Conservation (phyloP, 306 rosid species). For the Quercus suber region DNA sequence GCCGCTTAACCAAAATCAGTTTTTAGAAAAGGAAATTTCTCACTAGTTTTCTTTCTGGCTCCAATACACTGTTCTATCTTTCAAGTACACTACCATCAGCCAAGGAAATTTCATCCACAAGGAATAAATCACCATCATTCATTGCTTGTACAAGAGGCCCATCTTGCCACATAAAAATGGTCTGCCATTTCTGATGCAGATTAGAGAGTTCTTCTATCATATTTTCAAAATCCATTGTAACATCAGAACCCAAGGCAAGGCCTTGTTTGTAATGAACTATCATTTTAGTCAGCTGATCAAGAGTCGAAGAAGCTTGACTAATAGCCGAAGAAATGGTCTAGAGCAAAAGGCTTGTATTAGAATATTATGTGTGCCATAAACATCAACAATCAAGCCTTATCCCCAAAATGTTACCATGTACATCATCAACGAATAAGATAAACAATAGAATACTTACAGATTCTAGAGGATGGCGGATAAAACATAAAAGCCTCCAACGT, state of each 20-base stretch:
- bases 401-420: background rate
- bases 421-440: too few species aligned
- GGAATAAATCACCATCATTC: slow-evolving; percentile 80
- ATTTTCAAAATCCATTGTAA: slow-evolving; percentile 42
- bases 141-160: slow-evolving; percentile 91
- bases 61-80: slow-evolving; percentile 92
- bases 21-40: slow-evolving; percentile 12
- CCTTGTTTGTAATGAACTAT: slow-evolving; percentile 45
- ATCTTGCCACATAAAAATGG: slow-evolving; percentile 87
- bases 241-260: slow-evolving; percentile 22
- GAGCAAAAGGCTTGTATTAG: slow-evolving; percentile 12
- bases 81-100: slow-evolving; percentile 99
- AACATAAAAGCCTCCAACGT: too few species aligned
- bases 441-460: too few species aligned
- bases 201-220: slow-evolving; percentile 38
- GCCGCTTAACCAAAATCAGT: slow-evolving; percentile 6
- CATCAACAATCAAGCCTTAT: background rate
- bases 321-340: slow-evolving; percentile 67
- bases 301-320: slow-evolving; percentile 54
- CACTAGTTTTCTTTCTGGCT: slow-evolving; percentile 86
- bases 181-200: slow-evolving; percentile 80
- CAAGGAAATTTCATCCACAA: slow-evolving; percentile 90
- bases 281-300: slow-evolving; percentile 43
- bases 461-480: too few species aligned
- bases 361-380: background rate